phyloP scores from a whole-genome alignment of 2,329 filamentous ascomycete species.

The Alternaria burnsii region DNA sequence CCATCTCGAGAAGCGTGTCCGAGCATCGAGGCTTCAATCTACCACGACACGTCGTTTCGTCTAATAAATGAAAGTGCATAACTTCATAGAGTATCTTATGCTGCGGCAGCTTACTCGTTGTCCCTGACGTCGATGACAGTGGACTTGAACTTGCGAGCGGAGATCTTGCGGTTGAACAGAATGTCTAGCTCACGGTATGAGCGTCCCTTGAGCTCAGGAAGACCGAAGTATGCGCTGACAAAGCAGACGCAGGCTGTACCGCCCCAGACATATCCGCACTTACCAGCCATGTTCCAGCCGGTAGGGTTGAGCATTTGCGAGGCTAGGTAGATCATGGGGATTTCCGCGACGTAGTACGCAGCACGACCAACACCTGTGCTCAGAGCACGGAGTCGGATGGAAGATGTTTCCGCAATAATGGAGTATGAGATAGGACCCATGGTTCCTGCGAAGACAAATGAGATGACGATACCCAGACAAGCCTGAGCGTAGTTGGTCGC shows the following conservation, averaged over 20 bases:
- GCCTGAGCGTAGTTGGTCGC: conserved; percentile 65
- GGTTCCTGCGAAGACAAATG: conserved; percentile 69
- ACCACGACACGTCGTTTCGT: background rate
- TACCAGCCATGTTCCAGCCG: conserved; percentile 49
- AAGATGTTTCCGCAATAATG: conserved; percentile 72
- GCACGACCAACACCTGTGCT: conserved; percentile 70
- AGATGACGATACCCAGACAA: conserved; percentile 69
- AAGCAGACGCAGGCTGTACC: conserved; percentile 63
- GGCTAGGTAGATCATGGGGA: conserved; percentile 71
- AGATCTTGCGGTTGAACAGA: conserved; percentile 54
- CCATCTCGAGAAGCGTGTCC: background rate
- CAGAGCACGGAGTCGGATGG: conserved; percentile 68
- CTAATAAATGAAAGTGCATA: background rate
- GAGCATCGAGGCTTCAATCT: background rate
- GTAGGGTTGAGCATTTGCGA: conserved; percentile 60
- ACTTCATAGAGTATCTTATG: background rate
- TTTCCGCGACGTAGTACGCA: conserved; percentile 69
- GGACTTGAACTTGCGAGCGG: conserved; percentile 64
- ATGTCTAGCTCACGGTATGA: conserved; percentile 60
- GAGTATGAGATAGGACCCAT: conserved; percentile 72
- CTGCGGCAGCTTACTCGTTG: conserved; percentile 62
- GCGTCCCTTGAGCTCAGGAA: conserved; percentile 64
- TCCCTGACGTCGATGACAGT: conserved; percentile 66
- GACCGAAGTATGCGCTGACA: conserved; percentile 58
- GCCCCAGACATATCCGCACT: conserved; percentile 44